A percentile compares a stretch with the other conserved stretches of the same genome.
phyloP scores from a whole-genome alignment of 345 rosid genomes.

The Boechera stricta region DNA sequence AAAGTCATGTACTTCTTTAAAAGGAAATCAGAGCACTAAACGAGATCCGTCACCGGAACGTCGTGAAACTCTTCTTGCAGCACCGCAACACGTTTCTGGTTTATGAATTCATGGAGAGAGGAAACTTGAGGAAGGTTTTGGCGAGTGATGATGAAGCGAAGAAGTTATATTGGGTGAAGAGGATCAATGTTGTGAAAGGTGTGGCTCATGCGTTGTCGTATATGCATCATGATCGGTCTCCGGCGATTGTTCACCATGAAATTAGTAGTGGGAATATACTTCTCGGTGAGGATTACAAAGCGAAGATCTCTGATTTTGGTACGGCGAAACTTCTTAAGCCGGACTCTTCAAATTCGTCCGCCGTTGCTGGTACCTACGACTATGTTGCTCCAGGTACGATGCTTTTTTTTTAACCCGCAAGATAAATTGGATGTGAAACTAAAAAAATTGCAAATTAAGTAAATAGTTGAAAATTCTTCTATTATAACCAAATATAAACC shows the following conservation, averaged over 20 bases:
- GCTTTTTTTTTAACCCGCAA: neutral
- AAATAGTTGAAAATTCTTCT: too few relatives aligned
- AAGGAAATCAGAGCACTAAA: slow-evolving; percentile 49
- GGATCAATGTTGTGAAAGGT: slow-evolving; percentile 51
- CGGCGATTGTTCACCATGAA: slow-evolving; percentile 53
- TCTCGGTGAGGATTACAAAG: slow-evolving; percentile 45
- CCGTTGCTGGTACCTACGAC: slow-evolving; percentile 56
- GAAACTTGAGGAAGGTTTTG: slow-evolving; percentile 48
- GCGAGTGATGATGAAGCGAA: slow-evolving; percentile 36
- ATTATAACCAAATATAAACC: too few relatives aligned
- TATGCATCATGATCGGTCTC: slow-evolving; percentile 56
- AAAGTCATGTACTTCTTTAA: too few relatives aligned
- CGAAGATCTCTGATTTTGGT: slow-evolving; percentile 56
- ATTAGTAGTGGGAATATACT: slow-evolving; percentile 49
- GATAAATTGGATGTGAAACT: neutral
- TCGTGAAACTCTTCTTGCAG: slow-evolving; percentile 52
- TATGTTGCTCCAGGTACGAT: slow-evolving; percentile 58
- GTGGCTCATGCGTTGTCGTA: slow-evolving; percentile 57
- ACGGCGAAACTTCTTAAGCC: slow-evolving; percentile 52
- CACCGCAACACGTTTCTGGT: slow-evolving; percentile 42
- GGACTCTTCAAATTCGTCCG: slow-evolving; percentile 50
- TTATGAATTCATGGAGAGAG: slow-evolving; percentile 49
- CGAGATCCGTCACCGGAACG: slow-evolving; percentile 52
- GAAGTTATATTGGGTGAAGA: slow-evolving; percentile 45
- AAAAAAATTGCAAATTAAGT: too few relatives aligned